A percentile compares a stretch with the other conserved stretches of the same genome.
These are phyloP conservation scores for Wallemia hederae DNA, from an alignment of 1,284 basidiomycete species.

Conservation along the genomic window DNA sequence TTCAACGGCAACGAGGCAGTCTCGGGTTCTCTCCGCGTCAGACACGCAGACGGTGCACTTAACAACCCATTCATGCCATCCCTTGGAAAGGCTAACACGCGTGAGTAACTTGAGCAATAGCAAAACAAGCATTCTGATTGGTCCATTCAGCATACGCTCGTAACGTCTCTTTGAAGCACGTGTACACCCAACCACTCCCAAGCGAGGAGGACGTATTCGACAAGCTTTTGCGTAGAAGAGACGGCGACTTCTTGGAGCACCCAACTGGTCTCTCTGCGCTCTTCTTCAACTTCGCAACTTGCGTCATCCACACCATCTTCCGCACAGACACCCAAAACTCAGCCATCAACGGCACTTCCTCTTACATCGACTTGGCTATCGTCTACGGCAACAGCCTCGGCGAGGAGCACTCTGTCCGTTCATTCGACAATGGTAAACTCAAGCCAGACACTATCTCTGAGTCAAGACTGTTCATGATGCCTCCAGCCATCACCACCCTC, in stretches of 20 bases:
- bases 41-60: slow-evolving; percentile 36
- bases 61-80: slow-evolving; percentile 42
- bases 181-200: neutral
- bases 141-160: neutral
- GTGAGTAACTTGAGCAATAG: neutral
- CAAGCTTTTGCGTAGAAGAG: slow-evolving; percentile 1
- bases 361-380: slow-evolving; percentile 46
- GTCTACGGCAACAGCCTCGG: slow-evolving; percentile 33
- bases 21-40: slow-evolving; percentile 25
- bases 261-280: slow-evolving; percentile 40
- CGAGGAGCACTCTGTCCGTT: slow-evolving; percentile 25
- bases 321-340: slow-evolving; percentile 27
- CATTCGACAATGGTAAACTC: slow-evolving; percentile 32
- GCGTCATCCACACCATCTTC: slow-evolving; percentile 45
- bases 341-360: slow-evolving; percentile 34
- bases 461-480: slow-evolving; percentile 35
- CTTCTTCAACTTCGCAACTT: slow-evolving; percentile 46
- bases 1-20: slow-evolving; percentile 11
- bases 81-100: slow-evolving; percentile 38
- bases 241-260: slow-evolving; percentile 32
- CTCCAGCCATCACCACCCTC: slow-evolving; percentile 35
- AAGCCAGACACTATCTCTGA: slow-evolving; percentile 41
- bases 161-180: neutral
- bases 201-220: neutral
- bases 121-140: neutral